phyloP scores from a whole-genome alignment of 805 yeast genomes.

The Helenozyma baotianmanensis region DNA sequence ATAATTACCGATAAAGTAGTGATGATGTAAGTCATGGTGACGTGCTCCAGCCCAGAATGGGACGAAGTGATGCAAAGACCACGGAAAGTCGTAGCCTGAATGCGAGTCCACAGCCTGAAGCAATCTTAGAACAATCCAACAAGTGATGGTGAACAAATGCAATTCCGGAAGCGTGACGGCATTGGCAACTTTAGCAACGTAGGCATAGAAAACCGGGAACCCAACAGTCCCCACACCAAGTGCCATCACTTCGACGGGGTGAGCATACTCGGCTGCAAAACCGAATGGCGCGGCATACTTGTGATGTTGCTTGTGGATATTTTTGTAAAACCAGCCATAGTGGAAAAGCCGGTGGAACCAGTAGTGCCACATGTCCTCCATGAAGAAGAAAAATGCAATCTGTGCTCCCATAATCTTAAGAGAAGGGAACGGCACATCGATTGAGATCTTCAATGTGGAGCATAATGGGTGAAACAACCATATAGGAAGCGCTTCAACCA shows the following conservation, averaged over 20 bases:
- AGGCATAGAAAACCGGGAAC: constrained; percentile 52
- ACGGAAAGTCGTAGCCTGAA: constrained; percentile 60
- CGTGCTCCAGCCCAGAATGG: constrained; percentile 67
- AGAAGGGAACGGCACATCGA: constrained; percentile 51
- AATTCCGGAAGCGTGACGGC: constrained; percentile 19
- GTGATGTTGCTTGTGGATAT: constrained; percentile 58
- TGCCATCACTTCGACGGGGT: constrained; percentile 53
- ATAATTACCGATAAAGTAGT: constrained; percentile 54
- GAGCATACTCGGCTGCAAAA: constrained; percentile 58
- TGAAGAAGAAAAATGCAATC: constrained; percentile 45
- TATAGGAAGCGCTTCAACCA: constrained; percentile 58
- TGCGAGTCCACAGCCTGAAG: constrained; percentile 60
- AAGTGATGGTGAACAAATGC: constrained; percentile 50
- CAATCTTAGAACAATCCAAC: constrained; percentile 50
- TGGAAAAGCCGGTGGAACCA: constrained; percentile 57
- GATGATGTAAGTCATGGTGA: constrained; percentile 60
- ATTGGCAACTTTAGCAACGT: constrained; percentile 28
- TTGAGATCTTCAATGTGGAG: constrained; percentile 43
- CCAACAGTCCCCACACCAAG: constrained; percentile 60
- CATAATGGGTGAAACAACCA: constrained; percentile 62
- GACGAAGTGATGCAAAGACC: constrained; percentile 52
- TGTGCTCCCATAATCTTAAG: constrained; percentile 38
- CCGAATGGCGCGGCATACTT: constrained; percentile 62
- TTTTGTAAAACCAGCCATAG: constrained; percentile 51
- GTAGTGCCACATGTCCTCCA: constrained; percentile 59